phyloP scores from a whole-genome alignment of 2,329 filamentous ascomycete species.

The Microcera coccophila region DNA sequence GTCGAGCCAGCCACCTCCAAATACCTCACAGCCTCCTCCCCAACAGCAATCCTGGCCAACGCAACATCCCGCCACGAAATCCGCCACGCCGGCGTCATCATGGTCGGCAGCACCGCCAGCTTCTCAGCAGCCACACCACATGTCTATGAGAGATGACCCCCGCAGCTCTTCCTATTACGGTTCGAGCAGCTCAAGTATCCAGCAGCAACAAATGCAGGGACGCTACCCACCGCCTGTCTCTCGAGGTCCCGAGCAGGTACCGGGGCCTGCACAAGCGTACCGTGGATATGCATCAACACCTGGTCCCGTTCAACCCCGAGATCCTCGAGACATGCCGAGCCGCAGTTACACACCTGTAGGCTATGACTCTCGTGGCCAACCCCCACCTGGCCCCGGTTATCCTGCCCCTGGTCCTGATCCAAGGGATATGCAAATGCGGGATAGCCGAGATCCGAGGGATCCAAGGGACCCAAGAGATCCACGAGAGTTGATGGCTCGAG shows the following conservation, averaged over 20 bases:
- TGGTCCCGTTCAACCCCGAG: slow-evolving; percentile 39
- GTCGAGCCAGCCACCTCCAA: slow-evolving; percentile 31
- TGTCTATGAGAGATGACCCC: slow-evolving; percentile 36
- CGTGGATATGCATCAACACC: slow-evolving; percentile 43
- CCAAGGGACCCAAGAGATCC: slow-evolving; percentile 33
- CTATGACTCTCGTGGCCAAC: slow-evolving; percentile 40
- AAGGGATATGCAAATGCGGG: slow-evolving; percentile 35
- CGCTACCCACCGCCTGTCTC: slow-evolving; percentile 38
- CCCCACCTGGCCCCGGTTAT: slow-evolving; percentile 32
- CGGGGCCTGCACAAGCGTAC: slow-evolving; percentile 39
- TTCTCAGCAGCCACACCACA: slow-evolving; percentile 32
- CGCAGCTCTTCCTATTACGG: slow-evolving; percentile 35
- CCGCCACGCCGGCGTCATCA: slow-evolving; percentile 31
- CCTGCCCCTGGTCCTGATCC: slow-evolving; percentile 28
- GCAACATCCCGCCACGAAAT: slow-evolving; percentile 32
- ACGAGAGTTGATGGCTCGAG: slow-evolving; percentile 40
- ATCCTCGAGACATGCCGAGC: slow-evolving; percentile 38
- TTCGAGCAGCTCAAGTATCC: slow-evolving; percentile 21
- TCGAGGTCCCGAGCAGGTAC: slow-evolving; percentile 40
- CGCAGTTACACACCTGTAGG: slow-evolving; percentile 46
- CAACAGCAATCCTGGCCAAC: slow-evolving; percentile 32
- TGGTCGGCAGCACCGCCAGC: slow-evolving; percentile 33
- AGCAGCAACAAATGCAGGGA: slow-evolving; percentile 33
- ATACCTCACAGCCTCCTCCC: slow-evolving; percentile 32
- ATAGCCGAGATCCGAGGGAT: slow-evolving; percentile 28